A percentile compares a stretch with the other conserved stretches of the same genome.
Evolutionary conservation across 352 stramenopile genomes (phyloP).

Genomic region (Globisporangium paddicum): DNA sequence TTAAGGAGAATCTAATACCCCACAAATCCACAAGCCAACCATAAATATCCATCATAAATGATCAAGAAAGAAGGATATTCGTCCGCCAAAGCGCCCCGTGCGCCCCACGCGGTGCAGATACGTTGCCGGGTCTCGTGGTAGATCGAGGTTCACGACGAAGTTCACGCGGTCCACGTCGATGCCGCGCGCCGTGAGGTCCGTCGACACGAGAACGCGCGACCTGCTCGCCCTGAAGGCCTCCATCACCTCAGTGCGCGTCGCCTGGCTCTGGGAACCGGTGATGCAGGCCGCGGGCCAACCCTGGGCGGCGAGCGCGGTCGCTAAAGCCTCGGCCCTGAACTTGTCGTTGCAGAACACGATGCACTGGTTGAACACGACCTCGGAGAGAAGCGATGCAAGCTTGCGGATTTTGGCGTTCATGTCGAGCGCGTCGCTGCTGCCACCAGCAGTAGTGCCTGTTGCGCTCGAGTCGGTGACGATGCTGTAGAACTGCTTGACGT

Average conservation of each 20-base stretch:
- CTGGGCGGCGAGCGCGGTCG: conserved; percentile 38
- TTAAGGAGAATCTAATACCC: conserved; percentile 17
- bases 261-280: conserved; percentile 60
- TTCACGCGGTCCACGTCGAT: conserved; percentile 80
- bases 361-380: conserved; percentile 71
- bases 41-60: conserved; percentile 2
- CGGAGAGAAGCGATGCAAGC: conserved; percentile 48
- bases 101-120: conserved; percentile 77
- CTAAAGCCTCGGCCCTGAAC: conserved; percentile 61
- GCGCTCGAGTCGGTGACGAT: conserved; percentile 23
- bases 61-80: conserved; percentile 45
- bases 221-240: conserved; percentile 41
- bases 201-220: conserved; percentile 68
- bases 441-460: too few relatives aligned
- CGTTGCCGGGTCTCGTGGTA: conserved; percentile 66
- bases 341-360: conserved; percentile 88
- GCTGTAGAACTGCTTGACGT: conserved; percentile 69
- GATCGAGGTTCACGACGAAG: conserved; percentile 76
- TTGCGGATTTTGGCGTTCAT: conserved; percentile 56
- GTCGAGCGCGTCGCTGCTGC: conserved; percentile 20
- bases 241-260: conserved; percentile 59
- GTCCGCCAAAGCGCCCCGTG: conserved; percentile 68
- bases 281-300: conserved; percentile 62
- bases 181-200: conserved; percentile 66
- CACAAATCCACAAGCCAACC: background rate